phyloP scores from a whole-genome alignment of 306 rosid species.

The Castanea mollissima region DNA sequence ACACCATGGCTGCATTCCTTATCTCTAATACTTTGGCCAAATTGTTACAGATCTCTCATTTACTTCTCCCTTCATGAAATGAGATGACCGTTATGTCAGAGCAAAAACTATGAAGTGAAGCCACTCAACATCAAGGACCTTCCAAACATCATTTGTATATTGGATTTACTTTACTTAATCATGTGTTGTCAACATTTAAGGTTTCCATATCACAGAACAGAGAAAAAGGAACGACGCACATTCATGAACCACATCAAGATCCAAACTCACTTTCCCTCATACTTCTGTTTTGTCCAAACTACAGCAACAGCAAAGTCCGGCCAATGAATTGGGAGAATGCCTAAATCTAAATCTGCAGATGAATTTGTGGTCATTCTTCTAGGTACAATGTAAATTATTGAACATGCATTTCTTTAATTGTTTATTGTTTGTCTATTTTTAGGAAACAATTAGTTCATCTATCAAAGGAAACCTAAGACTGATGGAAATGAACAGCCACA shows the following conservation, averaged over 20 bases:
- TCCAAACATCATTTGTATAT: constrained; percentile 1
- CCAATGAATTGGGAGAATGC: background rate
- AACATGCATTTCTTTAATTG: no score
- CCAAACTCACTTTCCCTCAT: background rate
- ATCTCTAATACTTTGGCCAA: no score
- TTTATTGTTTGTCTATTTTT: no score
- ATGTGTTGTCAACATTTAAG: background rate
- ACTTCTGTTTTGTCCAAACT: background rate
- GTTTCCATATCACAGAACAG: background rate
- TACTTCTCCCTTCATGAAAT: background rate
- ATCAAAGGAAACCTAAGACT: no score
- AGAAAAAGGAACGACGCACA: background rate
- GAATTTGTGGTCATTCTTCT: no score
- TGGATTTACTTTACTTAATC: background rate
- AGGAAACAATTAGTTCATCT: no score
- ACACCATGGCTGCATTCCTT: no score
- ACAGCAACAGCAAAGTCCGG: background rate
- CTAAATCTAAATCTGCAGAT: no score
- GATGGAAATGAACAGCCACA: no score
- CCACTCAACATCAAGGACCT: background rate
- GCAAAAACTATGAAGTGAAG: background rate
- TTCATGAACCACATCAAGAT: background rate
- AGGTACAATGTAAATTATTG: no score
- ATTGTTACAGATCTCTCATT: background rate
- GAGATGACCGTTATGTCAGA: background rate